Conservation (phyloP, 345 rosid species). For the Salix koriyanagi region DNA sequence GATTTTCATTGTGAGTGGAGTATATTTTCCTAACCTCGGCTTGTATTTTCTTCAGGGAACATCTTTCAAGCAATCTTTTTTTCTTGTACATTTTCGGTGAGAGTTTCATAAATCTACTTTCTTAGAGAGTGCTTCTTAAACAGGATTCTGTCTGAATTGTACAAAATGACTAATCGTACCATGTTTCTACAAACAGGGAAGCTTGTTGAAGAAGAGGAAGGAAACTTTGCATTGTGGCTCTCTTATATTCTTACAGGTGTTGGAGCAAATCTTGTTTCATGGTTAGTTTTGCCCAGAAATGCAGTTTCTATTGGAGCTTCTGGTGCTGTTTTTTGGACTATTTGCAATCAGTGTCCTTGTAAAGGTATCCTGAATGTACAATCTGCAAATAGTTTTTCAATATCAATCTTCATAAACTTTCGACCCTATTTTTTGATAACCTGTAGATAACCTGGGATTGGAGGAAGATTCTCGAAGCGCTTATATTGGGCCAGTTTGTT, state of each 20-base stretch:
- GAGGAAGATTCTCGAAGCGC: conserved; percentile 96
- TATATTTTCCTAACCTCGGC: neutral
- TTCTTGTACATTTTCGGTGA: conserved; percentile 94
- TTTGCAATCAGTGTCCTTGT: conserved; percentile 88
- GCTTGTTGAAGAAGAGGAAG: conserved; percentile 95
- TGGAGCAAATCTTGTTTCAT: conserved; percentile 87
- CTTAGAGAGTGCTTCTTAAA: neutral
- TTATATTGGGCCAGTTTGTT: conserved; percentile 89
- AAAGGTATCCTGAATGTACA: conserved; percentile 44
- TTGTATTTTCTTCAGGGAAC: conserved; percentile 55
- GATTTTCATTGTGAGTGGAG: neutral
- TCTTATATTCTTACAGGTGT: conserved; percentile 75
- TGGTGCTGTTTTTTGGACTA: conserved; percentile 88
- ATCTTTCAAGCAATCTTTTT: conserved; percentile 94
- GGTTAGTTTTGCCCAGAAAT: conserved; percentile 88
- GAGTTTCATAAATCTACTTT: conserved; percentile 24
- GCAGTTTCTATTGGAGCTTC: conserved; percentile 92
- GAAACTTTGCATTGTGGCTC: conserved; percentile 72
- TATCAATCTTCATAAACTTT: neutral
- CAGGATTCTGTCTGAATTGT: neutral
- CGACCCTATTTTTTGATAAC: conserved; percentile 4
- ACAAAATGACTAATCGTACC: too few species aligned
- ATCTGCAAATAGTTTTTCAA: conserved; percentile 1
- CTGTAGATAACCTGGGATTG: conserved; percentile 89
- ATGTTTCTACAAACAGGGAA: conserved; percentile 47